Evolutionary conservation across 2,329 filamentous ascomycete genomes (phyloP), one percentile per base, ranked within the genome.

Genomic region (Clonostachys sp.): DNA sequence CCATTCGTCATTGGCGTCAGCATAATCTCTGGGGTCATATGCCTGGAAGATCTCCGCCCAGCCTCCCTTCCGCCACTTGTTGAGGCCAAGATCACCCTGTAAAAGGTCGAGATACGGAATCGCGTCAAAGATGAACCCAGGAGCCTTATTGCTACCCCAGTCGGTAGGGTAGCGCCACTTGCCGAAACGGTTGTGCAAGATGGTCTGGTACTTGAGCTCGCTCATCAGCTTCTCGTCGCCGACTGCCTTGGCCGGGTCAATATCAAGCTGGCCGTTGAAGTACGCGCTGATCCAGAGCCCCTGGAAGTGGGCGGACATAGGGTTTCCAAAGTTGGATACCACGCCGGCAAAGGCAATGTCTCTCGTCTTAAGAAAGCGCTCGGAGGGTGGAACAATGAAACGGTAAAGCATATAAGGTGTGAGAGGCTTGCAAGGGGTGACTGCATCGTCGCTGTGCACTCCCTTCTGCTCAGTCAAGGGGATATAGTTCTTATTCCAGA

Each of bases 91-190:
- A 61, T 92, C 87, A 7, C 68, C 65, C 48, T 88, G 61, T 56
- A 92, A 61, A 58, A 84, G 51, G 14, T 65, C 59, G 6, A 58
- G 51, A 57, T 83, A 86, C 4, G 80, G 80, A 34, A 86, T 50
- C 0, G 76, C 76, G 62, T 58, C 61, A 50, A 48, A 49, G 5
- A 87, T 84, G 53, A 91, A 83, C 60, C 89, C 86, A 2, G 46
- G 46, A 0, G 83, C 83, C 45, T 77, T 69, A 57, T 71, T 73
- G 18, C 67, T 71, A 1, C 85, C 86, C 54, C 81, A 83, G 0
- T 85, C 86, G 3, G 70, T 75, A 2, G 84, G 81, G 52, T 86
- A 87, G 14, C 87, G 74, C 77, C 83, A 84, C 48, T 75, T 79
- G 2, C 84, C 84, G 60, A 85, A 92, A 40, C 86, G 79, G 2